Conservation (phyloP, 202 grass and related monocot genomes). For the Zizania palustris region DNA sequence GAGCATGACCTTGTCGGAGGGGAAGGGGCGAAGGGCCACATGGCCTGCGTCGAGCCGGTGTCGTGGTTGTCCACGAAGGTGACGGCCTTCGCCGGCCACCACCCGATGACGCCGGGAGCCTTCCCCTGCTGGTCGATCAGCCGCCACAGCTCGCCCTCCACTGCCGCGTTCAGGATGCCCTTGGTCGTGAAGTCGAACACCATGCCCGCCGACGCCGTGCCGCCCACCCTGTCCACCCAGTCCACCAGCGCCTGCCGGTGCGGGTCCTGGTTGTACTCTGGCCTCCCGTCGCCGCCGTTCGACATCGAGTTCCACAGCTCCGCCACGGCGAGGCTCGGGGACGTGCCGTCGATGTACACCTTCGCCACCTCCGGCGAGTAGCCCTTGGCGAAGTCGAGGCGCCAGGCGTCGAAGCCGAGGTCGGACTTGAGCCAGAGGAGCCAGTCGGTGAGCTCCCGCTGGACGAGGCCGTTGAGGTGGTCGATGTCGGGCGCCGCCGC, state of each 20-base stretch:
- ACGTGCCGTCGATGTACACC: conserved; percentile 43
- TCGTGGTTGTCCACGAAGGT: conserved; percentile 91
- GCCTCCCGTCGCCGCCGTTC: conserved; percentile 35
- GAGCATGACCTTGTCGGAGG: conserved; percentile 77
- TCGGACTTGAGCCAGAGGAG: conserved; percentile 77
- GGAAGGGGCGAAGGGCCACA: conserved; percentile 78
- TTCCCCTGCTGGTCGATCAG: conserved; percentile 53
- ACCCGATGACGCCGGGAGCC: conserved; percentile 63
- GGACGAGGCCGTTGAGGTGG: conserved; percentile 74
- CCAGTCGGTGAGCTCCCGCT: conserved; percentile 70
- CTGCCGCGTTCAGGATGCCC: conserved; percentile 50
- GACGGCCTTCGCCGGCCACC: conserved; percentile 69
- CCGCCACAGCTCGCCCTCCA: conserved; percentile 53
- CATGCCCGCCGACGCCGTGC: conserved; percentile 5
- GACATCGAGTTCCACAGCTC: conserved; percentile 45
- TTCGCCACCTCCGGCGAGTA: conserved; percentile 59
- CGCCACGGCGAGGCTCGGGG: conserved; percentile 45
- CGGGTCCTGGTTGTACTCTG: conserved; percentile 42
- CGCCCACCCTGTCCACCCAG: conserved; percentile 47
- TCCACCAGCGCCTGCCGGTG: conserved; percentile 50
- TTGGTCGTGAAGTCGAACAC: conserved; percentile 64
- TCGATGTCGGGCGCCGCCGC: conserved; percentile 69
- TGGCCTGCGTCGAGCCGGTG: conserved; percentile 65
- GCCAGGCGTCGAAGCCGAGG: conserved; percentile 75
- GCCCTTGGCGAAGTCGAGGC: conserved; percentile 69